Evolutionary conservation across 106 monocot genomes (phyloP).

Genomic region (Amphibolis antarctica): DNA sequence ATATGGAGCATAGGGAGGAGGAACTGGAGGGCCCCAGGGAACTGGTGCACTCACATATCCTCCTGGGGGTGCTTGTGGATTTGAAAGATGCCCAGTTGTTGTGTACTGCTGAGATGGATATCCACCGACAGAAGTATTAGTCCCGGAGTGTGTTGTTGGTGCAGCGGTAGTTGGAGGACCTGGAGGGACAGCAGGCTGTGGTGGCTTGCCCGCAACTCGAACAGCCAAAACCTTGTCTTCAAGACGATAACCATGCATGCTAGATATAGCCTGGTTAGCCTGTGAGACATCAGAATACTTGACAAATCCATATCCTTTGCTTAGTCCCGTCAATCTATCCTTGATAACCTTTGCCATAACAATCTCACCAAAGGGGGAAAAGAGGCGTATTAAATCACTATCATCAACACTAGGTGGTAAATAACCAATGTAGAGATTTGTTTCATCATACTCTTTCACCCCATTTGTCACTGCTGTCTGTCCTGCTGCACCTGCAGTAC

Average conservation of each 20-base stretch:
- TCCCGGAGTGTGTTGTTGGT: slow-evolving; percentile 29
- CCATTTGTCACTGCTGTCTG: slow-evolving; percentile 23
- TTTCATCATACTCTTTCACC: slow-evolving; percentile 80
- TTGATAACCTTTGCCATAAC: slow-evolving; percentile 95
- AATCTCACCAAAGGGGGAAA: slow-evolving; percentile 75
- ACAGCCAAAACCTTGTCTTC: slow-evolving; percentile 83
- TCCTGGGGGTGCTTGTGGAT: slow-evolving; percentile 42
- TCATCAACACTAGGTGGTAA: slow-evolving; percentile 73
- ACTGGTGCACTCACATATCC: slow-evolving; percentile 33
- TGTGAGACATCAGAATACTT: slow-evolving; percentile 64
- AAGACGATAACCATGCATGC: slow-evolving; percentile 75
- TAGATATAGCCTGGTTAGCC: slow-evolving; percentile 69
- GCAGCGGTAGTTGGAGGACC: slow-evolving; percentile 43
- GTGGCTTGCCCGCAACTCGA: slow-evolving; percentile 81
- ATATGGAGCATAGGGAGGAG: slow-evolving; percentile 44
- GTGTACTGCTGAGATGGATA: slow-evolving; percentile 59
- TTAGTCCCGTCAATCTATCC: slow-evolving; percentile 55
- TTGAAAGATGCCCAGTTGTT: slow-evolving; percentile 19
- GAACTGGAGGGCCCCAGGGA: slow-evolving; percentile 46
- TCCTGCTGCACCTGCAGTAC: slow-evolving; percentile 7
- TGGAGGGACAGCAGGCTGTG: slow-evolving; percentile 60
- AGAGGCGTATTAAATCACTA: slow-evolving; percentile 56
- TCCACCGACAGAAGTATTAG: slow-evolving; percentile 30
- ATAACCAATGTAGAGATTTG: slow-evolving; percentile 85
- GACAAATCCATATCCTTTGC: slow-evolving; percentile 94